These are phyloP conservation scores for Panicum miliaceum DNA, from an alignment of 176 grass and related monocot genomes.

Conservation along the genomic window DNA sequence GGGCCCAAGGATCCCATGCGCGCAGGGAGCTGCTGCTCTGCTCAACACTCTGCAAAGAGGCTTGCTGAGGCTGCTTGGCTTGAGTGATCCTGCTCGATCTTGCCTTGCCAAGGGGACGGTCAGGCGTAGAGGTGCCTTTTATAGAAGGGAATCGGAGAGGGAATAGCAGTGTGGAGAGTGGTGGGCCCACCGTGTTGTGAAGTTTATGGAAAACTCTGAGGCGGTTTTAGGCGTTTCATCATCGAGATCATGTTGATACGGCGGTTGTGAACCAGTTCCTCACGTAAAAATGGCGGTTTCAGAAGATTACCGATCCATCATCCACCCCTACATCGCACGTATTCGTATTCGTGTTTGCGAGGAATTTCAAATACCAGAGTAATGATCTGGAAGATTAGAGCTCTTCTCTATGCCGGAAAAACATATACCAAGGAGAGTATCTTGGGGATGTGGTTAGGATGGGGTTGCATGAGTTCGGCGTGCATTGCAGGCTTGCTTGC, in stretches of 20 bases:
- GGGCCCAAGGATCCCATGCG: constrained; percentile 53
- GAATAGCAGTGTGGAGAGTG: neutral
- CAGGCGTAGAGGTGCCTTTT: constrained; percentile 6
- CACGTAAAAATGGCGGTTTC: neutral
- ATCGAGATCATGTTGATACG: neutral
- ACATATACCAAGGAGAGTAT: too few relatives aligned
- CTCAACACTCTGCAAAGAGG: neutral
- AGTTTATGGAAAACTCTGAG: neutral
- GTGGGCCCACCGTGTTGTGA: neutral
- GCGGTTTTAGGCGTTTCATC: neutral
- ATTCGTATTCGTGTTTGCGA: neutral
- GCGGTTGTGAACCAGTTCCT: neutral
- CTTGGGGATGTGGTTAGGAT: neutral
- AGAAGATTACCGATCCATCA: neutral
- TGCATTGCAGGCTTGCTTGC: constrained; percentile 25
- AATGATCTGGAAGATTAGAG: neutral
- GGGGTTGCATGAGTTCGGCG: constrained; percentile 37
- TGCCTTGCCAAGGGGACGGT: neutral
- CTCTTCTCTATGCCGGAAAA: neutral
- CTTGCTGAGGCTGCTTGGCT: neutral
- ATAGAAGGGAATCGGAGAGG: neutral
- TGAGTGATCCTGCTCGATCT: neutral
- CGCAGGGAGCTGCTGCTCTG: neutral
- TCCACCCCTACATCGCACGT: neutral
- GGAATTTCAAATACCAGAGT: too few relatives aligned